Conservation (phyloP, 345 rosid species). For the Arabidopsis thaliana region DNA sequence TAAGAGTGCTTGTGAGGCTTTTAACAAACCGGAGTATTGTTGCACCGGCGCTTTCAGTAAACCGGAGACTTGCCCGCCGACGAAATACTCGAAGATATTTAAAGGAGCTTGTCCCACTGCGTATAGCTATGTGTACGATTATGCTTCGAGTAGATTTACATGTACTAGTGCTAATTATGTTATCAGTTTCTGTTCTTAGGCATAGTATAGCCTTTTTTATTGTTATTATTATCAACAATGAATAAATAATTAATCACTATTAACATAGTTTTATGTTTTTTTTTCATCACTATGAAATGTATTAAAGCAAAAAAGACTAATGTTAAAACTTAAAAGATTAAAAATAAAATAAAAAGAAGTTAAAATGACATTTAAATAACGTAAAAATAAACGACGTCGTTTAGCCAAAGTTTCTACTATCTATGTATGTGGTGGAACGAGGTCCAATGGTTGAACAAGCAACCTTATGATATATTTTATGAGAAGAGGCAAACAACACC, state of each 20-base stretch:
- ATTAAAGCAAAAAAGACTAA: too few species aligned
- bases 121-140: constrained; percentile 92
- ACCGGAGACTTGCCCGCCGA: constrained; percentile 72
- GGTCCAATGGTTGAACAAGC: constrained; percentile 37
- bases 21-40: constrained; percentile 70
- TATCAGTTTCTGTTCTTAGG: constrained; percentile 66
- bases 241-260: not conserved
- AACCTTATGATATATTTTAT: constrained; percentile 13
- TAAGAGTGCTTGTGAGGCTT: constrained; percentile 84
- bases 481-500: not conserved
- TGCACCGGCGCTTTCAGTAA: constrained; percentile 69
- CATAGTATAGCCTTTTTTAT: not conserved
- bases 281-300: too few species aligned
- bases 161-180: constrained; percentile 78
- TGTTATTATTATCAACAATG: not conserved
- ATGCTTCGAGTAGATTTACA: constrained; percentile 74
- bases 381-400: not conserved
- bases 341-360: too few species aligned
- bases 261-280: not conserved
- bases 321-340: too few species aligned
- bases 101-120: constrained; percentile 85
- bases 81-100: constrained; percentile 68
- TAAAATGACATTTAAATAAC: not conserved
- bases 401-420: not conserved
- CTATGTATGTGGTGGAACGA: constrained; percentile 41